phyloP scores from a whole-genome alignment of 306 rosid species.

The Cicer yamashitae region DNA sequence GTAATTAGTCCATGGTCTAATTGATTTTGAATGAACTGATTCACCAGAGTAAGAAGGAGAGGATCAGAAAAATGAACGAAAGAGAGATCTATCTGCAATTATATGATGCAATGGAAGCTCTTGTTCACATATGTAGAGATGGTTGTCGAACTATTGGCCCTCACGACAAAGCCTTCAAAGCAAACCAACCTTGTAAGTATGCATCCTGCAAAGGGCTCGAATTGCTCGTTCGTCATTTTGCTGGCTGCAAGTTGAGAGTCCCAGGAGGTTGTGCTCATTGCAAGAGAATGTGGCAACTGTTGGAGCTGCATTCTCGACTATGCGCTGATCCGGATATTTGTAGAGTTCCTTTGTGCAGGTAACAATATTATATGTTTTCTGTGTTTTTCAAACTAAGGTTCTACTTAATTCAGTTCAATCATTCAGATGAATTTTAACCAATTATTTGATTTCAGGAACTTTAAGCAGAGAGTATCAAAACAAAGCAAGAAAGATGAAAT shows the following conservation, averaged over 20 bases:
- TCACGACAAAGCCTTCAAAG: slow-evolving; percentile 72
- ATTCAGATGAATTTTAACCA: slow-evolving; percentile 8
- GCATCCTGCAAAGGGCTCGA: slow-evolving; percentile 85
- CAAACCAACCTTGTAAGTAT: slow-evolving; percentile 76
- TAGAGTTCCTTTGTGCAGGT: slow-evolving; percentile 92
- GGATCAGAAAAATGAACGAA: slow-evolving; percentile 64
- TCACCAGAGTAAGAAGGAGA: slow-evolving; percentile 67
- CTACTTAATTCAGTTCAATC: neutral
- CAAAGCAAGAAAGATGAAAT: slow-evolving; percentile 88
- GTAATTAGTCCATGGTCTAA: slow-evolving; percentile 18
- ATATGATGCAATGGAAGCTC: slow-evolving; percentile 96
- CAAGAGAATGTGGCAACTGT: slow-evolving; percentile 96
- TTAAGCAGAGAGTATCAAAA: slow-evolving; percentile 62
- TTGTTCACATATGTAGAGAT: slow-evolving; percentile 90
- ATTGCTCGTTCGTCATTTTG: slow-evolving; percentile 88
- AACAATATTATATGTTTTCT: neutral
- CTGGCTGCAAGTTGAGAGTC: slow-evolving; percentile 80
- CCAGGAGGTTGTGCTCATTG: slow-evolving; percentile 91
- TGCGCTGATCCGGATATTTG: slow-evolving; percentile 71
- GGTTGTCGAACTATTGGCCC: slow-evolving; percentile 96
- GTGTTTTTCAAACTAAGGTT: neutral
- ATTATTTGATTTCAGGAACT: slow-evolving; percentile 68
- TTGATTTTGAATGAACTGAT: slow-evolving; percentile 18
- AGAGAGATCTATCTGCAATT: slow-evolving; percentile 69
- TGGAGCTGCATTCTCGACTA: slow-evolving; percentile 85